Evolutionary conservation across 2,329 filamentous ascomycete species (phyloP).

Genomic region (Colletotrichum sp.): DNA sequence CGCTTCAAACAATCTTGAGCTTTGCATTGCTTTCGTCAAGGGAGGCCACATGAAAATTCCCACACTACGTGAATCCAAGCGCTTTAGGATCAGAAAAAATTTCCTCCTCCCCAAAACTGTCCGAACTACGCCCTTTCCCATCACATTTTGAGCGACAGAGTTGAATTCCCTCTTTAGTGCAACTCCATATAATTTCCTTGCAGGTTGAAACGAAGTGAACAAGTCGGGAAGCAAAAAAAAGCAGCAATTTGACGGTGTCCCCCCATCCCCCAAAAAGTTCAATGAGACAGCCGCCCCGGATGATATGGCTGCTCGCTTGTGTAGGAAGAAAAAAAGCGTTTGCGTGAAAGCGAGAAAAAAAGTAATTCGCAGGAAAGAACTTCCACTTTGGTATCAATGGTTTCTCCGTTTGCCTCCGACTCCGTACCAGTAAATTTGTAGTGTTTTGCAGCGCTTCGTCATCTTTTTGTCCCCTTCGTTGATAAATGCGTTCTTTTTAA

Average conservation of each 20-base stretch:
- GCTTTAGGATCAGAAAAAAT: background rate
- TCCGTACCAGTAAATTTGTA: constrained; percentile 11
- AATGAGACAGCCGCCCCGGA: background rate
- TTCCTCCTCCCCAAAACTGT: background rate
- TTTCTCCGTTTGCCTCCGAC: constrained; percentile 20
- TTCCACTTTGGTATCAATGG: constrained; percentile 23
- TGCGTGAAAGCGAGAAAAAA: background rate
- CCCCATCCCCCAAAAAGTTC: background rate
- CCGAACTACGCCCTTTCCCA: background rate
- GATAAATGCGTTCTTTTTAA: background rate
- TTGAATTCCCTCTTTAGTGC: background rate
- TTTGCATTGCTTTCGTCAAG: background rate
- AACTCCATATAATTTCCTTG: background rate
- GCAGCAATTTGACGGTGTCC: background rate
- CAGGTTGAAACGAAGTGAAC: background rate
- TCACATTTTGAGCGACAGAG: background rate
- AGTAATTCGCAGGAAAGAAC: background rate
- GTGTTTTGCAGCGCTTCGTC: background rate
- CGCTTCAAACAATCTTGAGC: background rate
- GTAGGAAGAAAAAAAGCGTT: background rate
- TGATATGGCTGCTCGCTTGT: background rate
- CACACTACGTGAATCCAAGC: background rate
- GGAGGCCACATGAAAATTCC: background rate
- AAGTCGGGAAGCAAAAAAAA: background rate
- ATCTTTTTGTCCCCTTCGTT: background rate